Base-by-base conservation (phyloP, 257 asterid genomes). In the Dorcoceras hygrometricum region DNA sequence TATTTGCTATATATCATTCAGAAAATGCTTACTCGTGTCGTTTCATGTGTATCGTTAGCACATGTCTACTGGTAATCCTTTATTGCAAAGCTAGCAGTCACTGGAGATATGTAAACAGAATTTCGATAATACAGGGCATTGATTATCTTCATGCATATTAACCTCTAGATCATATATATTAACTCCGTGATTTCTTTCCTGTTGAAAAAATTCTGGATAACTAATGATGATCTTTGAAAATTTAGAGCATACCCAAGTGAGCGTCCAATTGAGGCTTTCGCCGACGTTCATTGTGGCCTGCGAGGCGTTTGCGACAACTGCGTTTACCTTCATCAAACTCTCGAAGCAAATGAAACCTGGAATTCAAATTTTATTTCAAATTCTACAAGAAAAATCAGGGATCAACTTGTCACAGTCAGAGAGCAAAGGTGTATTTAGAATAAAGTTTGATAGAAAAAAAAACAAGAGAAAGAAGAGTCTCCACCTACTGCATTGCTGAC, bases 401-500 rank as follows among this genome's bases (percentile, higher is more conserved):
- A 16, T 5, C 8, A 46, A 46, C 20, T 46, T 16, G 22, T 46
- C 8, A 18, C 54, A 46, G 0, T 46, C 20, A 18, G 54, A 46
- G 18, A 46, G 8, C 4, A 16, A 46, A 46, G 54, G 54, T 16
- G 20, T 14, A 46, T 46, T 46, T 46, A 16, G 22, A 0, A 16
- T 46, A 2, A 46, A 46, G 5, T 22, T 24, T 46, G n/a, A n/a
- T n/a, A n/a, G n/a, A 0, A 0, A 16, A 14, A 6, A 62, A 60
- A 73, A 54, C 19, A 58, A 19, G 12, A 16, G 43, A 4, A 19
- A 39, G 61, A 54, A 23, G 36, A 46, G 8, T 46, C 10, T 56
- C 65, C 63, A 86, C 96, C 96, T 79, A 86, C 96, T 89, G 72
- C 96, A 89, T 73, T 89, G 94, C 79, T 89, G 96, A 67, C 95